Base-by-base conservation (phyloP, 129 eudicot genomes). In the Flaveria robusta region DNA sequence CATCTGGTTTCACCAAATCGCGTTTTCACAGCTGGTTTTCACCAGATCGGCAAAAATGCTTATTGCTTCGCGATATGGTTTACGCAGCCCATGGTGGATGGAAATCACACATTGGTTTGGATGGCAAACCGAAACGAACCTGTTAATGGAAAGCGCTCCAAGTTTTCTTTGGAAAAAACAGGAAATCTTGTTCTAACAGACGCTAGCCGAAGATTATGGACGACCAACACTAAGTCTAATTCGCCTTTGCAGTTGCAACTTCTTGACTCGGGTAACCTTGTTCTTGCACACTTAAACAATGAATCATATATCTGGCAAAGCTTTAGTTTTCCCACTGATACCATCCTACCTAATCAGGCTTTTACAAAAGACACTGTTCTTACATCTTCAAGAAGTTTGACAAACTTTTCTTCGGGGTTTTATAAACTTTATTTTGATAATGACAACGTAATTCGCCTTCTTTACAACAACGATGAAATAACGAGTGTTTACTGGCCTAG, bases 281-380 rank as follows among this genome's bases (percentile, higher is more conserved):
- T 88, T 41, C 81, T 85, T 11, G 49, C 7, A 0, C 55, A 50
- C 13, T 0, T 69, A 3, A 9, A 81, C 9, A 47, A 27, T 16
- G 5, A 7, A 4, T 41, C 74, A 24, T 49, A 65, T 39, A 42
- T 88, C 6, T 88, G 93, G 93, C 88, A 88, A 72, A 88, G 93
- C 67, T 88, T 85, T 51, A 79, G 66, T 76, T 85, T 52, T 13
- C 90, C 93, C 1, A 85, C 93, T 1, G 39, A 85, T 54, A 88
- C 93, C 4, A 76, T 88, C 46, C 84, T 88, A 71, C 89, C 88
- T n/a, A 39, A 46, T 18, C 90, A 88, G 50, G 70, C n/a, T 1
- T 68, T 88, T 3, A 85, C 90, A 7, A 75, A 68, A 50, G 39
- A 55, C 13, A 39, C 76, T 0, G 18, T 4, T 0, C 84, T 88